These are phyloP conservation scores for Colletotrichum musae DNA, from an alignment of 2,329 filamentous ascomycete genomes.

Conservation along the genomic window DNA sequence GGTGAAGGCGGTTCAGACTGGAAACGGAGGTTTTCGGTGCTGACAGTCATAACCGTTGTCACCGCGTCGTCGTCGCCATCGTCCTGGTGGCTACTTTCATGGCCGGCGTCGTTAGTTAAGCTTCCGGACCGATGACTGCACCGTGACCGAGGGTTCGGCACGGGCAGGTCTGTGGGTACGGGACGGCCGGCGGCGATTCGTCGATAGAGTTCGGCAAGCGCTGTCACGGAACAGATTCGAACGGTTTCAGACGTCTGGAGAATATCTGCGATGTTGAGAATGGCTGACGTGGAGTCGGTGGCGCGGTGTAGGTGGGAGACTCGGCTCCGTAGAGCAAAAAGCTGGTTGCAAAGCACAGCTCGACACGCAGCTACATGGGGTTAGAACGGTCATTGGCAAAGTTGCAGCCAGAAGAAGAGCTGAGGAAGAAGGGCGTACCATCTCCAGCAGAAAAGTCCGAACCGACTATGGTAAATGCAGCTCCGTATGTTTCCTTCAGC, in stretches of 20 bases:
- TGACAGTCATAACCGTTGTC: conserved; percentile 45
- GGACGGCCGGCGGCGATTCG: conserved; percentile 50
- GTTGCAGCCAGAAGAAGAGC: background rate
- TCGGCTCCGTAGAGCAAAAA: conserved; percentile 46
- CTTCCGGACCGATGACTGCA: conserved; percentile 23
- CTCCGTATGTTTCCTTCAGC: conserved; percentile 52
- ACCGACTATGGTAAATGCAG: conserved; percentile 52
- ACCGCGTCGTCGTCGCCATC: conserved; percentile 44
- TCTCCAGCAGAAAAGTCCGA: conserved; percentile 53
- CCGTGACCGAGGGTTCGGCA: conserved; percentile 43
- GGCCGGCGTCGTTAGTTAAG: background rate
- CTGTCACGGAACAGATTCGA: conserved; percentile 49
- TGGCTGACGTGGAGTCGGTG: conserved; percentile 42
- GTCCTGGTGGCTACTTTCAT: conserved; percentile 17
- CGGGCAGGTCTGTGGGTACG: conserved; percentile 47
- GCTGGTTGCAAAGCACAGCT: conserved; percentile 47
- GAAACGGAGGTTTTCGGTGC: conserved; percentile 45
- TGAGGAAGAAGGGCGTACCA: conserved; percentile 44
- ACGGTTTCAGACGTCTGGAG: conserved; percentile 53
- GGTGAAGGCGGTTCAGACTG: conserved; percentile 51
- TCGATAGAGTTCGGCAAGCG: conserved; percentile 54
- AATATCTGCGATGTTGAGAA: conserved; percentile 52
- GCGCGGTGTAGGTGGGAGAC: conserved; percentile 47
- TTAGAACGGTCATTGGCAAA: conserved; percentile 6
- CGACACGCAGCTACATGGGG: conserved; percentile 44